Base-by-base conservation (phyloP, 176 grass and related monocot species). In the Oryza glaberrima region DNA sequence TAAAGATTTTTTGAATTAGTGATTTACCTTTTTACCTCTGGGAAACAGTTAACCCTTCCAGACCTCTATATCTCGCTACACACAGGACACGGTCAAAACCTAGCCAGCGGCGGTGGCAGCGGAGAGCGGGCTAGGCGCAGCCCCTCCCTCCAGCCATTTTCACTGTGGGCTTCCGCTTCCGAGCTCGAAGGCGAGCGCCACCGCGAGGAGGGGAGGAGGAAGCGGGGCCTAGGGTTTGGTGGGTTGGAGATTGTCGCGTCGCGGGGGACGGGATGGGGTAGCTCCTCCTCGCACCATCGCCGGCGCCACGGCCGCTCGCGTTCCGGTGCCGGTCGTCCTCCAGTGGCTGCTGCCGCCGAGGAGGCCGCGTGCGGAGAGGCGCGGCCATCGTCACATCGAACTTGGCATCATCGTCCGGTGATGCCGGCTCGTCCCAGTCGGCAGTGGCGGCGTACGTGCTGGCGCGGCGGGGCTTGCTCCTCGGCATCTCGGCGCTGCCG, bases 401-500 rank as follows among this genome's bases (percentile, higher is more conserved):
- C 9, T 80, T 84, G 73, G 73, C 80, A 12, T 12, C 17, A 32
- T 66, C 82, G 28, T 4, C 34, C 11, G 74, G 78, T 41, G 83
- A 83, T 63, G 88, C 73, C 26, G 58, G 67, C 19, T 25, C 58
- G 60, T 72, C 52, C 0, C 4, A 49, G 47, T 28, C 67, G 76
- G 35, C 1, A 28, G 28, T 20, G 2, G 34, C 38, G 10, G 28
- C 77, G 68, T 82, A n/a, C 84, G 77, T 66, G 75, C 38, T 75
- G 80, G 76, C 80, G 45, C 91, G 94, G 83, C 94, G 97, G 72
- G 77, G 79, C 44, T 63, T 99, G 20, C 88, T 99, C 52, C 84
- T 99, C 11, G 88, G 97, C 44, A 54, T 94, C 67, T 89, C 88
- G 14, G 91, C 88, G 73, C 78, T 96, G 16, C 97, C 97, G 79